These are phyloP conservation scores for Psilocybe tampanensis DNA, from an alignment of 768 basidiomycete species.

Conservation along the genomic window DNA sequence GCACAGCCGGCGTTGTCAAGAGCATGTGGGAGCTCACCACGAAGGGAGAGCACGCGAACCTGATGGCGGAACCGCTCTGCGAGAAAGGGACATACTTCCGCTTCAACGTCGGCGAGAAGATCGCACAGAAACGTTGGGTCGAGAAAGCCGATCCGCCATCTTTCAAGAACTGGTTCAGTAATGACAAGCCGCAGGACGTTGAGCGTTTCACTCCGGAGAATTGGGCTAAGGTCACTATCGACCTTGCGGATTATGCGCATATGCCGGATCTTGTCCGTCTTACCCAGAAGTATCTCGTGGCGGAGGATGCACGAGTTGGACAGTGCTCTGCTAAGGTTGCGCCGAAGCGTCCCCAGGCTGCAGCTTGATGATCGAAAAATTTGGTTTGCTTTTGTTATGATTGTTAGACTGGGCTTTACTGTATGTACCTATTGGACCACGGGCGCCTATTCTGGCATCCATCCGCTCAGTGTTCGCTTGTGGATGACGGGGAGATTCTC, in stretches of 20 bases:
- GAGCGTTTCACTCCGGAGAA: slow-evolving; percentile 22
- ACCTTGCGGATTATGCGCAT: slow-evolving; percentile 19
- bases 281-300: slow-evolving; percentile 17
- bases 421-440: too few species aligned
- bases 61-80: slow-evolving; percentile 14
- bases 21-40: slow-evolving; percentile 21
- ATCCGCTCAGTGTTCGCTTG: too few species aligned
- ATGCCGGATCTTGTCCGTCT: slow-evolving; percentile 19
- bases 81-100: slow-evolving; percentile 23
- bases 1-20: slow-evolving; percentile 8
- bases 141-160: slow-evolving; percentile 20
- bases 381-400: too few species aligned
- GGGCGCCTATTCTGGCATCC: too few species aligned
- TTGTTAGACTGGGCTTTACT: too few species aligned
- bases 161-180: slow-evolving; percentile 14
- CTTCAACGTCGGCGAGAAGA: slow-evolving; percentile 25
- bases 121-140: slow-evolving; percentile 23
- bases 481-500: too few species aligned
- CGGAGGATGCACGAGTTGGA: slow-evolving; percentile 2
- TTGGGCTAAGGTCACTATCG: slow-evolving; percentile 21
- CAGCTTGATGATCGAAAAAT: too few species aligned
- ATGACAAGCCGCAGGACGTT: slow-evolving; percentile 6
- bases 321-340: background rate
- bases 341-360: background rate
- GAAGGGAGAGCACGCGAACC: slow-evolving; percentile 19